Evolutionary conservation across 768 basidiomycete species (phyloP), one percentile per base, ranked within the genome.

Genomic region (Megacollybia marginata): DNA sequence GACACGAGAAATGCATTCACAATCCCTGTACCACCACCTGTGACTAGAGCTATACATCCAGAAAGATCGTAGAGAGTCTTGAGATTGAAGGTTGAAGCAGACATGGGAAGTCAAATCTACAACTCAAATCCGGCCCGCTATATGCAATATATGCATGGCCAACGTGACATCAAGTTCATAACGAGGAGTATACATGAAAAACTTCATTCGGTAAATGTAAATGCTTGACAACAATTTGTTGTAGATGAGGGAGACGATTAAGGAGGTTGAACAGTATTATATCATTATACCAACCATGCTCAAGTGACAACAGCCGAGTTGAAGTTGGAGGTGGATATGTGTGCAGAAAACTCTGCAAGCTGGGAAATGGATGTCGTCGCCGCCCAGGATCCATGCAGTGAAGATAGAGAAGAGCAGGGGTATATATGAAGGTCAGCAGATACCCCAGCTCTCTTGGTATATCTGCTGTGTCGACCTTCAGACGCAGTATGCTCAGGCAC

Each of bases 391-490:
- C 78, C 52, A 73, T 55, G 40, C 86, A 67, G 42, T 64, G 65
- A 42, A 87, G 65, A 28, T 66, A 69, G 49, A 60, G 66, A 32
- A 84, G 70, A 32, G 63, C 62, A 19, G 80, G 82, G 7, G 73
- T 65, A 15, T 65, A 69, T 16, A 84, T 55, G 52, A 75, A 74
- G 38, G 75, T 72, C 48, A 79, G 63, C 53, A 83, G 66, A 45
- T 70, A 68, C 16, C 72, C 61, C 28, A 86, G 69, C 57, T 85
- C 84, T 45, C 74, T 74, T 35, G 83, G 82, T 42, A 85, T 78
- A 57, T 84, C 79, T 28, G 63, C 65, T 20, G 74, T 71, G 55
- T 77, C 73, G 48, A 82, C 72, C 34, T 67, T 59, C 18, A 87
- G 62, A 34, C 73, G 72, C 23, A 87, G 66, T 28, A 63, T 63